Evolutionary conservation across 2,329 filamentous ascomycete species (phyloP), one percentile per base, ranked within the genome.

Genomic region (Talaromyces amestolkiae): DNA sequence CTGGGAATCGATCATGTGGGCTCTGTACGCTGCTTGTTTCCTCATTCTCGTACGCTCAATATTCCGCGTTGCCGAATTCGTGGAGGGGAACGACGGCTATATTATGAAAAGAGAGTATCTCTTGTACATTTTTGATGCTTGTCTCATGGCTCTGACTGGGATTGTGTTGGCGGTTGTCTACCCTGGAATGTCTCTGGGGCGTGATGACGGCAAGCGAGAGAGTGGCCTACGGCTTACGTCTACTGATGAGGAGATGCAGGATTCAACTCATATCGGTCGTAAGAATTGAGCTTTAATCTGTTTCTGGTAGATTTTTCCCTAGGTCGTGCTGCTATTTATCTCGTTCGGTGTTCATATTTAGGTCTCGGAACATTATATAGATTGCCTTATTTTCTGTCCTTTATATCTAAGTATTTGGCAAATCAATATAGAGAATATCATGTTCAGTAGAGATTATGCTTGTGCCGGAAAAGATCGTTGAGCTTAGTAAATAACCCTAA

Each of bases 1-100:
- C 17, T 69, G 65, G 13, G 71, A 80, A 27, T 72, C 45, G 7
- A 17, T 62, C 3, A 41, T 82, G 62, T 71, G 74, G 47, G 74
- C 71, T 1, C 60, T 75, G 61, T 66, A 65, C 66, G 41, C 68
- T 3, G 64, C 65, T 13, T 69, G 69, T 45, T 22, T 58, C 5
- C 63, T 72, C 27, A 70, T 72, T 27, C 37, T 71, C 13, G 37
- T 71, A 5, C 65, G 71, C 56, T 68, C 67, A 2, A 51, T 73
- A 24, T 72, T 70, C 58, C 67, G 72, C 9, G 61, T 72, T 9
- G 62, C 67, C 3, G 71, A 72, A 61, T 72, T 68, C 33, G 60
- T 61, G 17, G 60, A 70, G 54, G 71, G 71, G 0, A 61, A 67
- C 22, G 66, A 67, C 10, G 71, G 71, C 10, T 68, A 62, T 58